Evolutionary conservation across 1,284 basidiomycete species (phyloP).

Genomic region (Ceratobasidium sp.): DNA sequence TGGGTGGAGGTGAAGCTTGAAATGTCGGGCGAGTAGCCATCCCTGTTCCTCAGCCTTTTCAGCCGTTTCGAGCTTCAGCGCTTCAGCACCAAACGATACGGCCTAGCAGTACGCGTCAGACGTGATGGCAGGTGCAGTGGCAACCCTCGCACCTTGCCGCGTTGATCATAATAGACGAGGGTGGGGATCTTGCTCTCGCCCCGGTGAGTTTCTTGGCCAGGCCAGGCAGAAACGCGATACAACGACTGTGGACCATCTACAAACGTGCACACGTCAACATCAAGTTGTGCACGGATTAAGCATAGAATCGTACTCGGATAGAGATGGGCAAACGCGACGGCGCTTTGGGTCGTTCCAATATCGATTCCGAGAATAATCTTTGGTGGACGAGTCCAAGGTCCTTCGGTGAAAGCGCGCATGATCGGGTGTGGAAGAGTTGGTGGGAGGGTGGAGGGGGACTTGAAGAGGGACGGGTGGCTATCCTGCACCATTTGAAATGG

Average conservation of each 20-base stretch:
- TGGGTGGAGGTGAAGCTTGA: conserved; percentile 41
- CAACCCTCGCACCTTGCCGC: neutral
- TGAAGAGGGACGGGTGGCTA: neutral
- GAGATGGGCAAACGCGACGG: conserved; percentile 13
- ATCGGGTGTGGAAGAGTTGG: neutral
- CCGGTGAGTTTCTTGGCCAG: conserved; percentile 23
- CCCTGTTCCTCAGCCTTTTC: conserved; percentile 13
- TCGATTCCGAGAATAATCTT: conserved; percentile 37
- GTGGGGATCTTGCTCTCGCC: conserved; percentile 39
- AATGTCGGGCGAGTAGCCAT: conserved; percentile 34
- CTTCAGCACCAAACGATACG: conserved; percentile 34
- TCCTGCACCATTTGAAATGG: neutral
- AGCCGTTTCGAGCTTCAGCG: neutral
- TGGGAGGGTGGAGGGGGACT: neutral
- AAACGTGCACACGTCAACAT: neutral
- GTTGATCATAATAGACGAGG: conserved; percentile 29
- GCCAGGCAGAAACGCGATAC: conserved; percentile 25
- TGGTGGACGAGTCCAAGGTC: neutral
- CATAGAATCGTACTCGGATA: neutral
- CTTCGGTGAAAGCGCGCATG: conserved; percentile 36
- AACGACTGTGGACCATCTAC: conserved; percentile 13
- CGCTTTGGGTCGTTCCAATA: conserved; percentile 37
- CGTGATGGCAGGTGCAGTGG: neutral
- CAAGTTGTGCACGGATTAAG: neutral
- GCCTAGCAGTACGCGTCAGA: neutral